phyloP scores from a whole-genome alignment of 1,284 basidiomycete species.

The Somion occarium region DNA sequence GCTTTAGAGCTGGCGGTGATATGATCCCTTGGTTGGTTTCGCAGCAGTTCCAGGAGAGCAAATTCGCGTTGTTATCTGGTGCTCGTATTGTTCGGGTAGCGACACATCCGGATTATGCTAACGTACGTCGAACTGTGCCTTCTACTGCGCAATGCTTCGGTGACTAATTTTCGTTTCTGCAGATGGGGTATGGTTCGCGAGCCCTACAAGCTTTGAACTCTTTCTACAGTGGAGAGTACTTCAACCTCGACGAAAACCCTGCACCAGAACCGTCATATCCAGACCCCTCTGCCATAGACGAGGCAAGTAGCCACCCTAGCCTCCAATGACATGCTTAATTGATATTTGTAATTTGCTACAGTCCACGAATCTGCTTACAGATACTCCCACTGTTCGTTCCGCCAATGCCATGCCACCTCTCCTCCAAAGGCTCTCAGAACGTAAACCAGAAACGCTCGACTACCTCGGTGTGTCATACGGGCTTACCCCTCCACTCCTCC shows the following conservation, averaged over 20 bases:
- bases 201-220: constrained; percentile 84
- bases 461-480: constrained; percentile 98
- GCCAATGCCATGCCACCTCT: constrained; percentile 87
- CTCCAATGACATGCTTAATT: neutral
- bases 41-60: constrained; percentile 95
- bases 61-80: constrained; percentile 90
- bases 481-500: constrained; percentile 81
- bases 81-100: constrained; percentile 93
- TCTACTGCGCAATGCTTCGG: too few relatives aligned
- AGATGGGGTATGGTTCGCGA: constrained; percentile 98
- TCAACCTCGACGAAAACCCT: constrained; percentile 77
- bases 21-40: constrained; percentile 98
- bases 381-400: constrained; percentile 73
- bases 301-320: constrained; percentile 36
- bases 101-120: constrained; percentile 94
- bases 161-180: constrained; percentile 6
- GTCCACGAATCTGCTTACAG: constrained; percentile 60
- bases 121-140: constrained; percentile 42
- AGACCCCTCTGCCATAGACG: constrained; percentile 53
- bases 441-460: constrained; percentile 88
- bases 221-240: constrained; percentile 92
- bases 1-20: constrained; percentile 86
- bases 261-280: constrained; percentile 58
- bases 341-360: constrained; percentile 14
- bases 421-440: constrained; percentile 86